Evolutionary conservation across 148 eudicot species (phyloP).

Genomic region (Diospyros kaki): DNA sequence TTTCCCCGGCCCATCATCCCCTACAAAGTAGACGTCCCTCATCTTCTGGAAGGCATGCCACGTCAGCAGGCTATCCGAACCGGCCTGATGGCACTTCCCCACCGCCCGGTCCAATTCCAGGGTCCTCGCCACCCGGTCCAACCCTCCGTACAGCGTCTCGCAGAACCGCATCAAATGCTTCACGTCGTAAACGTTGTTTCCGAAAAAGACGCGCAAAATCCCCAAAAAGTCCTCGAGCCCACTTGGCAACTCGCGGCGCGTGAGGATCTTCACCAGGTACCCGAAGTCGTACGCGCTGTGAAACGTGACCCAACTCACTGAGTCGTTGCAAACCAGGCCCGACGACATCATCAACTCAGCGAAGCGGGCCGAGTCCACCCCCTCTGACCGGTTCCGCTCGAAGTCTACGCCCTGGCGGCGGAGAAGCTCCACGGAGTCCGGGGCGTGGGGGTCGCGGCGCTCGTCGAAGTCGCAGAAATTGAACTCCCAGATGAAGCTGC

Average conservation of each 20-base stretch:
- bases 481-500: conserved; percentile 56
- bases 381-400: conserved; percentile 31
- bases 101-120: conserved; percentile 50
- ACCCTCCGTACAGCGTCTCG: conserved; percentile 51
- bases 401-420: conserved; percentile 53
- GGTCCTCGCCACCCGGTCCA: conserved; percentile 56
- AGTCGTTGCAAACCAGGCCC: conserved; percentile 52
- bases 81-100: conserved; percentile 75
- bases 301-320: conserved; percentile 66
- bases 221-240: conserved; percentile 34
- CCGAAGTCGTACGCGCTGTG: conserved; percentile 81
- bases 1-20: conserved; percentile 32
- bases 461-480: conserved; percentile 56
- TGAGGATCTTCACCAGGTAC: conserved; percentile 59
- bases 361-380: conserved; percentile 41
- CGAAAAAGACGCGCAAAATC: conserved; percentile 34
- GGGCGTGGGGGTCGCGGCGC: conserved; percentile 46
- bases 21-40: conserved; percentile 39
- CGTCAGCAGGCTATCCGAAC: conserved; percentile 71
- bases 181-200: conserved; percentile 50
- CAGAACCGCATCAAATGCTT: conserved; percentile 62
- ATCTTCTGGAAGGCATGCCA: conserved; percentile 65
- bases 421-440: conserved; percentile 49
- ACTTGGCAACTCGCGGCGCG: conserved; percentile 44
- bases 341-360: conserved; percentile 63